Evolutionary conservation across 192 early-diverging fungal genomes (phyloP), one percentile per base, ranked within the genome.

Genomic region (Paraglomus brasilianum): DNA sequence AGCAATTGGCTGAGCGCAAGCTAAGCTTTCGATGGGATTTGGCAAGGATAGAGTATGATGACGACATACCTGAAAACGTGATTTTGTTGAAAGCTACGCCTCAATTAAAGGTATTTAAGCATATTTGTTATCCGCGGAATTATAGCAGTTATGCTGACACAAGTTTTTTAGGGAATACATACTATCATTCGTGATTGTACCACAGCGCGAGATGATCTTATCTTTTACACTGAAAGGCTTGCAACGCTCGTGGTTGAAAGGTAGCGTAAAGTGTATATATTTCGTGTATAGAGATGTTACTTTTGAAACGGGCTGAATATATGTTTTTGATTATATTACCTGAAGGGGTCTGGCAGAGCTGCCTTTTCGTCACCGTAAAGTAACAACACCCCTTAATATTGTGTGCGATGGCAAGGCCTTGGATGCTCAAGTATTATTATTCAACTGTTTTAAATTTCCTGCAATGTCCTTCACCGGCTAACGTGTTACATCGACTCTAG

Each of bases 151-250:
- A 51, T 17, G 59, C 17, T 61, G 43, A 56, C 8, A 40, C 15
- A 1, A 15, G 19, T 49, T 59, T 19, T 8, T 22, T 64, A 85
- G 82, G 89, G 88, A 8, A 83, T 95, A 63, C 92, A 92, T 57
- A 96, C 94, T 17, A 92, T 92, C 39, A 83, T 96, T 11, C 83
- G 92, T 38, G 87, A 94, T 73, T 70, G 79, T 47, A 75, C 72
- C 14, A 92, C 91, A 0, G 78, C 79, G 17, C 84, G 92, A 55
- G 85, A 88, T 62, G 92, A 98, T 72, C 95, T 98, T 80, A 87
- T 95, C 48, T 98, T 95, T 71, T 93, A 93, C 74, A 85, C 93
- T 10, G 94, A 98, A 72, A 86, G 95, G 17, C 80, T 98, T 21
- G 91, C 91, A 21, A 84, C 90, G 14, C 75, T 95, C 65, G 85